phyloP scores from a whole-genome alignment of 306 rosid species.

The Astragalus membranaceus region DNA sequence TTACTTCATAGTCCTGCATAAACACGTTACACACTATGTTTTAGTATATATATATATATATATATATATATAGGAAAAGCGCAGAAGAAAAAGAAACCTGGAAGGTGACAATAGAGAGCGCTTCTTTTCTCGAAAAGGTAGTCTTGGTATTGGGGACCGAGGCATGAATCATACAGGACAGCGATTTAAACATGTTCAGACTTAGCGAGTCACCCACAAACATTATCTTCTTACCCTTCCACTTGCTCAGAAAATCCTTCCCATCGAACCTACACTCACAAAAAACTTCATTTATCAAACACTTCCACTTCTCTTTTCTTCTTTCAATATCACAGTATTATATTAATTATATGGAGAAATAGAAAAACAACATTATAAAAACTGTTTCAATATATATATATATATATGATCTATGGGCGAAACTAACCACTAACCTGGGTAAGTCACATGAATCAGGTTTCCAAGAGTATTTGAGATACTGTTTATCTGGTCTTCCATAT shows the following conservation, averaged over 20 bases:
- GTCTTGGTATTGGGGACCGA: constrained; percentile 67
- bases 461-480: constrained; percentile 89
- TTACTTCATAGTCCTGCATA: constrained; percentile 72
- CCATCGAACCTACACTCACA: constrained; percentile 60
- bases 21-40: too few relatives aligned
- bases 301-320: neutral
- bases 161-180: constrained; percentile 84
- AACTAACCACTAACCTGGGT: constrained; percentile 41
- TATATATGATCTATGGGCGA: too few relatives aligned
- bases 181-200: constrained; percentile 92
- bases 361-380: neutral
- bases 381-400: too few relatives aligned
- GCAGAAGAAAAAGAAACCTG: constrained; percentile 39
- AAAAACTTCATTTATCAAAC: neutral
- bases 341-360: too few relatives aligned
- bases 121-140: constrained; percentile 34
- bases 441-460: constrained; percentile 68
- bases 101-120: constrained; percentile 48
- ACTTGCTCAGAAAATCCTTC: constrained; percentile 43
- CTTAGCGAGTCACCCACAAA: constrained; percentile 99
- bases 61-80: too few relatives aligned
- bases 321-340: neutral
- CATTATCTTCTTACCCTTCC: constrained; percentile 93
- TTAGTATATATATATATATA: too few relatives aligned
- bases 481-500: constrained; percentile 72